Evolutionary conservation across 352 stramenopile genomes (phyloP).

Genomic region (Pythium volutum): DNA sequence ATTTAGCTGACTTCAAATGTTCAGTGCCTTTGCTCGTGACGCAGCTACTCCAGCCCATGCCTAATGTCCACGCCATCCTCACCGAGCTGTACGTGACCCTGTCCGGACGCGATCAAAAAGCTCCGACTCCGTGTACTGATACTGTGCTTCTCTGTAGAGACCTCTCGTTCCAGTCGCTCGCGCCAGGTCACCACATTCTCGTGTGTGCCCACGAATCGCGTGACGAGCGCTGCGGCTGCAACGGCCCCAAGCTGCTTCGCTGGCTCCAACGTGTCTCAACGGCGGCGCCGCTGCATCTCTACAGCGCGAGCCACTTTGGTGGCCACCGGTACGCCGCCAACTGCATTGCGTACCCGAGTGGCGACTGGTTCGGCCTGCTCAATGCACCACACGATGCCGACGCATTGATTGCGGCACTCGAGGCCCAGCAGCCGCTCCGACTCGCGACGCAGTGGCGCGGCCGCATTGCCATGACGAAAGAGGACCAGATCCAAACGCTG

Average conservation of each 20-base stretch:
- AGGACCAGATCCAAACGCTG: conserved; percentile 47
- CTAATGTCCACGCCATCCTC: conserved; percentile 7
- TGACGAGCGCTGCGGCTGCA: conserved; percentile 72
- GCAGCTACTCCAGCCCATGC: conserved; percentile 4
- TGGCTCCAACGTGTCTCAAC: conserved; percentile 51
- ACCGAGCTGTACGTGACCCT: conserved; percentile 5
- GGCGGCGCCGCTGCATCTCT: conserved; percentile 47
- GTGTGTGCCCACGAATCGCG: conserved; percentile 59
- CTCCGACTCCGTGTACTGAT: no score
- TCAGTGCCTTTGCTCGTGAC: conserved; percentile 16
- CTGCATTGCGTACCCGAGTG: conserved; percentile 69
- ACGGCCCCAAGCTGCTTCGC: conserved; percentile 59
- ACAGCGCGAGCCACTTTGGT: conserved; percentile 64
- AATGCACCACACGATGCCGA: conserved; percentile 53
- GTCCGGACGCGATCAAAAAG: background rate
- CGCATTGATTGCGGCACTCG: conserved; percentile 39
- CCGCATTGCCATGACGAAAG: conserved; percentile 48
- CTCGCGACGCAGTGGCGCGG: conserved; percentile 60
- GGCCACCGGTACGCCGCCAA: conserved; percentile 72
- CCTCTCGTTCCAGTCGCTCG: conserved; percentile 36
- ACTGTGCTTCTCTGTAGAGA: conserved; percentile 25
- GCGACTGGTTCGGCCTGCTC: conserved; percentile 74
- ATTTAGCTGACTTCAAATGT: no score
- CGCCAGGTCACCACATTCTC: conserved; percentile 54
- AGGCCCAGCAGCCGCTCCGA: conserved; percentile 38